Evolutionary conservation across 2,329 filamentous ascomycete genomes (phyloP), one percentile per base, ranked within the genome.

Genomic region (Alternaria rosae): DNA sequence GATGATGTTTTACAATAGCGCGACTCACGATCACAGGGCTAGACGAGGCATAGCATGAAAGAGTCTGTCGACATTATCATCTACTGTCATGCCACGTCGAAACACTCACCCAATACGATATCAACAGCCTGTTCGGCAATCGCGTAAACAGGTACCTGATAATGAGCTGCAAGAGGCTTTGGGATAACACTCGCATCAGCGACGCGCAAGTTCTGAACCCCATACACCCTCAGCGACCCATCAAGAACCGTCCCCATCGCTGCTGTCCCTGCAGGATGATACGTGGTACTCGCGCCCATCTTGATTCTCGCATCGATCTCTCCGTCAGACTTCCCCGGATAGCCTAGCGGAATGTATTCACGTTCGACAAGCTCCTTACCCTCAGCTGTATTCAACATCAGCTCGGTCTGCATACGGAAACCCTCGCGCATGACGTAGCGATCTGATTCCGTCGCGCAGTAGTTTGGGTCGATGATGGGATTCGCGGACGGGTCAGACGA

Each of bases 211-310:
- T 81, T 81, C 60, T 80, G 77, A 4, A 87, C 81, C 3, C 86
- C 86, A 11, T 78, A 79, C 2, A 87, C 85, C 2, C 76, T 76
- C 2, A 88, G 74, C 42, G 83, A 81, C 54, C 82, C 75, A 63
- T 87, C 83, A n/a, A 74, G 71, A 26, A 72, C 71, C 62, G 76
- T 82, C 0, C 87, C 87, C 86, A 89, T 89, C 73, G 83, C 84
- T 2, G 80, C 81, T 0, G 87, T 89, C 0, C 85, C 84, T 1
- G 80, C 85, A 83, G 87, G 87, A 69, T 89, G 87, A 83, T 85
- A 88, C 35, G 79, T 83, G 0, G 82, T 84, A 7, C 45, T 4
- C 68, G 77, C 17, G 81, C 76, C 23, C 74, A 82, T 26, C 82
- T 73, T 54, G 74, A 78, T 81, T 81, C 87, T 66, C 81, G 79